A percentile compares a stretch with the other conserved stretches of the same genome.
These are phyloP conservation scores for Geotrichum aggregatum DNA, from an alignment of 1,139 yeast genomes.

Conservation along the genomic window DNA sequence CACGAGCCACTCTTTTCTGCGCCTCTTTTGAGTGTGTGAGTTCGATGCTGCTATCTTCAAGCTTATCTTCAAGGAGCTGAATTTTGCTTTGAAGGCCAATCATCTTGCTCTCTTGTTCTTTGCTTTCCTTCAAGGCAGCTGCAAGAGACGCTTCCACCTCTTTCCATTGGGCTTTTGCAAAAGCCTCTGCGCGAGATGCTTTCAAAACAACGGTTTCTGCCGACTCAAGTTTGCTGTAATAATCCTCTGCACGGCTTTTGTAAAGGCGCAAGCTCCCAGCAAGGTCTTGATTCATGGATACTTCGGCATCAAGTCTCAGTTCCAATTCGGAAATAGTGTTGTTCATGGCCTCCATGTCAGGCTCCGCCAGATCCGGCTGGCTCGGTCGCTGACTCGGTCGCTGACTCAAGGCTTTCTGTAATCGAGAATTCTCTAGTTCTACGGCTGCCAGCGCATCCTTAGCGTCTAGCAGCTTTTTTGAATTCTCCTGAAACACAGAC, in stretches of 20 bases:
- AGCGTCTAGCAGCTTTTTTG: constrained; percentile 49
- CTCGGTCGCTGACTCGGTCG: constrained; percentile 14
- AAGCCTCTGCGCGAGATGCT: constrained; percentile 58
- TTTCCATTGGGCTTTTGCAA: constrained; percentile 51
- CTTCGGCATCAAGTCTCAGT: constrained; percentile 52
- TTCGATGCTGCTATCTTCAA: constrained; percentile 58
- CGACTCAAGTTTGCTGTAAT: constrained; percentile 66
- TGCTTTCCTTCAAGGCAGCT: constrained; percentile 58
- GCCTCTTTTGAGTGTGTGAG: constrained; percentile 50
- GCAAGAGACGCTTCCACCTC: constrained; percentile 53
- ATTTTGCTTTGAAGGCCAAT: constrained; percentile 55
- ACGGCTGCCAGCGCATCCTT: constrained; percentile 47
- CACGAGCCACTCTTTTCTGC: constrained; percentile 46
- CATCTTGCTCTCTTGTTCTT: constrained; percentile 55
- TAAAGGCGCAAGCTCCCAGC: constrained; percentile 56
- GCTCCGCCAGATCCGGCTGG: constrained; percentile 14
- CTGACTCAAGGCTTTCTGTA: constrained; percentile 42
- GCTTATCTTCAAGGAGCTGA: constrained; percentile 52
- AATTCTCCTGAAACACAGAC: constrained; percentile 53
- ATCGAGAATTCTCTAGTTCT: constrained; percentile 49
- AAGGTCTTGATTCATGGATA: constrained; percentile 50
- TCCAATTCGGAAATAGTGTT: constrained; percentile 30
- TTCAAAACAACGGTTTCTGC: constrained; percentile 72
- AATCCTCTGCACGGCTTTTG: constrained; percentile 70
- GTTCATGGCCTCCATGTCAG: constrained; percentile 25